Conservation (phyloP, 139 green algal species). For the Tetradesmus obliquus region DNA sequence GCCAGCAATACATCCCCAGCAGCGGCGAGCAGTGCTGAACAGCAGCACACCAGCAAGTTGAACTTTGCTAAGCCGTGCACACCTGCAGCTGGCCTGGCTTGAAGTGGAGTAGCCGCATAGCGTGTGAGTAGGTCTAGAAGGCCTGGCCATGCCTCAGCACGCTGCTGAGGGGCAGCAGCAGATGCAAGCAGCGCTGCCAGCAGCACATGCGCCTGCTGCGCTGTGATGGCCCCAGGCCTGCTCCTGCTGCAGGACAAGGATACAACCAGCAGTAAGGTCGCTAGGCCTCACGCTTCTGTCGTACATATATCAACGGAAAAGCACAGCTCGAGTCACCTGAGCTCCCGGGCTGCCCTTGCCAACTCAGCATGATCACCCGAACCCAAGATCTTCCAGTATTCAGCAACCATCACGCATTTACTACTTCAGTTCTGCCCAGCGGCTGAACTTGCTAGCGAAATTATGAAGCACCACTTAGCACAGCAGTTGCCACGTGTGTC, state of each 20-base stretch:
- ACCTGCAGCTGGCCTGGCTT: not conserved
- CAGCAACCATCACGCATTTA: not conserved
- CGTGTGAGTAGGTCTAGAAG: not conserved
- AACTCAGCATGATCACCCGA: not conserved
- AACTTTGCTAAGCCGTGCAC: not conserved
- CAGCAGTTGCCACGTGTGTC: not conserved
- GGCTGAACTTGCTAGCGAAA: too few species aligned
- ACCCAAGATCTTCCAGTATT: not conserved
- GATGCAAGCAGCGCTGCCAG: not conserved
- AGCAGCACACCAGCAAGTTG: not conserved
- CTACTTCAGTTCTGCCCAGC: too few species aligned
- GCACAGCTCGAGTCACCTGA: not conserved
- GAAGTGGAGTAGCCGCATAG: not conserved
- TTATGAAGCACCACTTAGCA: too few species aligned
- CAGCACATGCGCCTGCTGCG: not conserved
- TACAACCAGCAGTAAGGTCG: not conserved
- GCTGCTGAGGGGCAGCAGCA: not conserved
- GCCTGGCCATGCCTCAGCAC: constrained; percentile 7
- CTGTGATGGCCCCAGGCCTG: not conserved
- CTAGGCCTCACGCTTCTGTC: too few species aligned
- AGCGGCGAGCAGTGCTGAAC: too few species aligned
- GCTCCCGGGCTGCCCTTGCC: not conserved
- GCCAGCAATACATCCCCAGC: too few species aligned
- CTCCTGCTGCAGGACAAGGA: not conserved
- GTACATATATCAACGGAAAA: too few species aligned